Evolutionary conservation across 169 alveolate species (phyloP).

Genomic region (Plasmodium knowlesi): DNA sequence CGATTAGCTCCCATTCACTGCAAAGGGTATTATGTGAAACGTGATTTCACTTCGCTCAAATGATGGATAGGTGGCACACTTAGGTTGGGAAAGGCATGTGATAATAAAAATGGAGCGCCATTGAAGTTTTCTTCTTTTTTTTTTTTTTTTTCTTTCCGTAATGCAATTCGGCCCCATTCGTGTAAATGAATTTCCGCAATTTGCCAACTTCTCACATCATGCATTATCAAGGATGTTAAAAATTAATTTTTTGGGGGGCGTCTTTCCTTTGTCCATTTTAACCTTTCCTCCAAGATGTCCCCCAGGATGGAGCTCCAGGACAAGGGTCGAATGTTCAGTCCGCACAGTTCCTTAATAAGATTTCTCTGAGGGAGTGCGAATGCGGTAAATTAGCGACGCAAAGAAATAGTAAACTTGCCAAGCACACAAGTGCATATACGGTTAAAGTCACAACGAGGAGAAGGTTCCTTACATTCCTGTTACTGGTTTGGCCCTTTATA

Average conservation of each 20-base stretch:
- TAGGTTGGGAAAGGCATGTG: background rate
- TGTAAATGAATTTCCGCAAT: background rate
- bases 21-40: background rate
- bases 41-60: background rate
- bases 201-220: background rate
- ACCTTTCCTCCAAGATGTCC: conserved; percentile 28
- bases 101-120: background rate
- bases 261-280: background rate
- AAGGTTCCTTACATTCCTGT: conserved; percentile 30
- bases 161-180: background rate
- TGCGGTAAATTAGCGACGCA: background rate
- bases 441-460: background rate
- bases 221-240: background rate
- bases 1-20: conserved; percentile 66
- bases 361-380: background rate
- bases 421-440: background rate
- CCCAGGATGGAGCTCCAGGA: conserved; percentile 55
- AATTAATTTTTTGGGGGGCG: background rate
- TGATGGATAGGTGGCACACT: background rate
- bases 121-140: background rate
- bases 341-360: conserved; percentile 55
- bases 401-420: background rate
- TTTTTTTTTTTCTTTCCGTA: background rate
- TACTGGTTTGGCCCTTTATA: conserved; percentile 37
- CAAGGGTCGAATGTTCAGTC: conserved; percentile 27